Base-by-base conservation (phyloP, 352 stramenopile genomes). In the Phytophthora sansomeana region DNA sequence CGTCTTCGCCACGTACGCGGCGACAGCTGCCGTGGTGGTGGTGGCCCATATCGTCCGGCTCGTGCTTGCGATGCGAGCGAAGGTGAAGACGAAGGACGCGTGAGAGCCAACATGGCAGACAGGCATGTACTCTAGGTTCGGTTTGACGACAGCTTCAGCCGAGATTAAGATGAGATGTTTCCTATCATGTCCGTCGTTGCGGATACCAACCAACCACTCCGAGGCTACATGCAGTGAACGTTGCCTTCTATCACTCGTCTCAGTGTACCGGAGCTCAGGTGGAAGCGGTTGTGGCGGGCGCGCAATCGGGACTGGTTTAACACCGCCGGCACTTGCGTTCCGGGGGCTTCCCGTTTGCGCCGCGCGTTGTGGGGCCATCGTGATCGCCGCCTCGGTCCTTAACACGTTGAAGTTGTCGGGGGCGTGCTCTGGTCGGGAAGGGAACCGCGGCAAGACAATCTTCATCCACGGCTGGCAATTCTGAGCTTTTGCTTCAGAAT, bases 1-100 rank as follows among this genome's bases (percentile, higher is more conserved):
- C 42, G 49, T 83, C 44, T 86, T 86, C 39, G 69, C 55, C 8
- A 48, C 67, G n/a, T 83, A 86, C 58, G 63, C 55, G 17, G 21
- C 32, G 14, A 76, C 60, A 42, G 30, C 38, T 29, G 41, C 11
- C 11, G 50, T 59, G 4, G 14, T 80, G 6, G 29, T 69, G 26
- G 4, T 81, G 6, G 51, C 59, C 17, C 55, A 53, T 38, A 47
- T 63, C 21, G 32, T 69, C 24, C 64, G 63, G 14, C 35, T 69
- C 13, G 17, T 59, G 29, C 29, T 24, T 6, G 44, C 38, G 26
- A n/a, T 58, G 26, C 35, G 50, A 39, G 29, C 41, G 11, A 68
- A 66, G 60, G 29, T 9, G n/a, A 77, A 75, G 13, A 7, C 41
- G 17, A 77, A 74, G 52, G 53, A 16, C 13, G 32, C 41, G 41